Conservation (phyloP, 441 rosid genomes). For the Euphorbia celastroides region DNA sequence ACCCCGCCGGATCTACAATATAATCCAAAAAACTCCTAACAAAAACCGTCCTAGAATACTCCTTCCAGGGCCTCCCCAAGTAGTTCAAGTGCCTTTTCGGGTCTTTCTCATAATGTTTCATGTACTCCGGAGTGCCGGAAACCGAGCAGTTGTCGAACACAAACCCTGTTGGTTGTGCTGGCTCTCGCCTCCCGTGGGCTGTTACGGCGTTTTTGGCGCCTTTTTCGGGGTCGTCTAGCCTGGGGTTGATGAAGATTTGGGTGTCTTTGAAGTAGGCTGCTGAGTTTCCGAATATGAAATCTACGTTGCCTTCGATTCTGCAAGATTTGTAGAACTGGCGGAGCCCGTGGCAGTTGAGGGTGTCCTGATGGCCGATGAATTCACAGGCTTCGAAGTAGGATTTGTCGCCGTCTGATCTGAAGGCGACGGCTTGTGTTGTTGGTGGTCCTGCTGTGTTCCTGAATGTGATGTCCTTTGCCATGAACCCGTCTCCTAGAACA, state of each 20-base stretch:
- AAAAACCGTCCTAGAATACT: slow-evolving; percentile 64
- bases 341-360: slow-evolving; percentile 64
- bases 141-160: slow-evolving; percentile 62
- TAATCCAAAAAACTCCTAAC: slow-evolving; percentile 40
- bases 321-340: slow-evolving; percentile 76
- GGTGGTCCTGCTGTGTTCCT: slow-evolving; percentile 74
- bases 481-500: slow-evolving; percentile 78
- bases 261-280: slow-evolving; percentile 69
- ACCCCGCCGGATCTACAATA: slow-evolving; percentile 53
- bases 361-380: slow-evolving; percentile 83
- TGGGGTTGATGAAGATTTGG: slow-evolving; percentile 45
- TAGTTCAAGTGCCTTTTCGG: slow-evolving; percentile 52
- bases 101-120: slow-evolving; percentile 41
- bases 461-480: slow-evolving; percentile 73
- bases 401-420: slow-evolving; percentile 75
- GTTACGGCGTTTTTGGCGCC: slow-evolving; percentile 67
- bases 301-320: slow-evolving; percentile 68
- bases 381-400: slow-evolving; percentile 69
- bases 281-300: slow-evolving; percentile 83
- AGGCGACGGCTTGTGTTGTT: slow-evolving; percentile 84
- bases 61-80: slow-evolving; percentile 91
- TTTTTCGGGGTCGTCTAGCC: slow-evolving; percentile 42
- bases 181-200: slow-evolving; percentile 79
- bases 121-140: slow-evolving; percentile 68
- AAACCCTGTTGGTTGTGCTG: slow-evolving; percentile 64